Evolutionary conservation across 768 basidiomycete species (phyloP).

Genomic region (Cyclocybe aegerita): DNA sequence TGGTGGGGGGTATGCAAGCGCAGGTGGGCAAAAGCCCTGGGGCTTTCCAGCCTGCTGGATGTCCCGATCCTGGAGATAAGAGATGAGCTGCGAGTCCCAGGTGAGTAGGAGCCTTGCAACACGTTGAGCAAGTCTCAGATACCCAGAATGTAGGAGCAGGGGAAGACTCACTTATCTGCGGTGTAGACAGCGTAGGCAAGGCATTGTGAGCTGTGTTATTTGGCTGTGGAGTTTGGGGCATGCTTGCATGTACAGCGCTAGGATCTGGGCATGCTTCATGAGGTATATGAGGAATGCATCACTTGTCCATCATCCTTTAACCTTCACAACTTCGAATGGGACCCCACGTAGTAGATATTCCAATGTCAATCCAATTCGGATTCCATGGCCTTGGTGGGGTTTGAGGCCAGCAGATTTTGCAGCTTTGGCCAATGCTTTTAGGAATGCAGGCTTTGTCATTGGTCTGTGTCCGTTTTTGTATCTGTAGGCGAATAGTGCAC

Average conservation of each 20-base stretch:
- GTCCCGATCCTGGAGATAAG: too few species aligned
- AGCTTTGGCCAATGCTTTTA: slow-evolving; percentile 10
- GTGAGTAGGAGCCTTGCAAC: neutral
- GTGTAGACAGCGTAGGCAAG: neutral
- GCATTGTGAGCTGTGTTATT: neutral
- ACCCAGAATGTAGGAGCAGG: neutral
- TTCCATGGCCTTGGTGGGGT: slow-evolving; percentile 22
- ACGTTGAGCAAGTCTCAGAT: neutral
- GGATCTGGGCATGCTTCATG: slow-evolving; percentile 4
- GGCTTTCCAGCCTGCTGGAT: too few species aligned
- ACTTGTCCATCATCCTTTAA: slow-evolving; percentile 30
- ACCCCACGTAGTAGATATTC: slow-evolving; percentile 31
- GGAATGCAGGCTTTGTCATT: slow-evolving; percentile 24
- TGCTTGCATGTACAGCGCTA: slow-evolving; percentile 11
- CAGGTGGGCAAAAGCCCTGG: too few species aligned
- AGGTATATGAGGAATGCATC: slow-evolving; percentile 21
- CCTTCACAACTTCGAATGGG: slow-evolving; percentile 31
- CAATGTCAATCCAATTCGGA: slow-evolving; percentile 24
- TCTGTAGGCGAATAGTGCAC: slow-evolving; percentile 31
- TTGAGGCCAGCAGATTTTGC: slow-evolving; percentile 1
- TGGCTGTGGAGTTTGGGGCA: neutral
- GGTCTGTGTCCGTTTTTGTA: slow-evolving; percentile 6
- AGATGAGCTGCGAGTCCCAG: too few species aligned
- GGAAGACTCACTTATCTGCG: neutral
- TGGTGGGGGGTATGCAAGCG: too few species aligned